Base-by-base conservation (phyloP, 208 protist genomes). In the Trichomonas vaginalis region DNA sequence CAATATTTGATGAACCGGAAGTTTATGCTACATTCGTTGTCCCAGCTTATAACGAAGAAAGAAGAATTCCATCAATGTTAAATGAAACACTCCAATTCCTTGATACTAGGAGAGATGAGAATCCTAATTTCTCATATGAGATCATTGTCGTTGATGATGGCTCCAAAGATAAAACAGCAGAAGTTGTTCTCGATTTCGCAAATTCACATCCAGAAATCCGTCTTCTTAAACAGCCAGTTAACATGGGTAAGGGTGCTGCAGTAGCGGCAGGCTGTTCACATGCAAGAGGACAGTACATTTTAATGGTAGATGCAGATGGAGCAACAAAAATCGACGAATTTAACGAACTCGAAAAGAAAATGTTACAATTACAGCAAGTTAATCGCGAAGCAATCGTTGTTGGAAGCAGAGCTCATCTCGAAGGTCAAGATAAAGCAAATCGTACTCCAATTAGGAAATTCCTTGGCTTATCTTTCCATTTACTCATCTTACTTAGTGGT, bases 231-330 rank as follows among this genome's bases (percentile, higher is more conserved):
- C 48, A 96, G 86, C 23, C 35, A 48, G 27, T 48, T 21, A 96
- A 96, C 49, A 47, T 51, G 45, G 96, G 96, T 35, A 96, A 96
- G 87, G 96, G 96, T 46, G 70, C 45, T 14, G 96, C 96, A 17
- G 80, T 96, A 0, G 95, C 61, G 14, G 79, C 79, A 9, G 79
- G 79, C 14, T 83, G 79, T 35, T 42, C 37, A 9, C 95, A 96
- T 14, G 95, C 95, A 4, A 12, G 95, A n/a, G 96, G 96, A 27
- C 21, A 37, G 37, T 70, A 92, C n/a, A 83, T 96, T 47, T 62
- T 96, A 4, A 96, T 96, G 95, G 95, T 95, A n/a, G 96, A 96
- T 88, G 96, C 96, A 32, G 96, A 96, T 96, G 96, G 96, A 17
- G 96, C 96, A 42, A 82, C 95, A 27, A 79, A 95, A 23, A 79